These are phyloP conservation scores for Clavariopsis aquatica DNA, from an alignment of 495 filamentous ascomycete genomes.

Conservation along the genomic window DNA sequence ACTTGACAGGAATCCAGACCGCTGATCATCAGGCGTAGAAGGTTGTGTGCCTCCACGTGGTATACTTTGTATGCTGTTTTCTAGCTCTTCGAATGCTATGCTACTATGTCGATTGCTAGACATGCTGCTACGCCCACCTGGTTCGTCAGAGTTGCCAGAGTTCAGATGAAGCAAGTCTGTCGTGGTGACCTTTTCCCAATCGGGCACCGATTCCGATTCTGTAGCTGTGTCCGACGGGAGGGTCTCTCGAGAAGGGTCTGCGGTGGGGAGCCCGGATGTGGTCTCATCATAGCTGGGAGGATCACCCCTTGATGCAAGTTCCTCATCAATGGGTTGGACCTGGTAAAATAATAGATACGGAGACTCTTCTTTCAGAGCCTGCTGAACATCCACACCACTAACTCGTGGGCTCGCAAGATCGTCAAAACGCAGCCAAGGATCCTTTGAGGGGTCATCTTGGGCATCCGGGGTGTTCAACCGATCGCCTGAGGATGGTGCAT, in stretches of 20 bases:
- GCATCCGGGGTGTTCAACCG: constrained; percentile 19
- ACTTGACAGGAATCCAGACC: constrained; percentile 49
- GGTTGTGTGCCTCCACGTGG: constrained; percentile 44
- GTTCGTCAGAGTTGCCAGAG: constrained; percentile 11
- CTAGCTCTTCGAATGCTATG: constrained; percentile 34
- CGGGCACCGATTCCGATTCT: constrained; percentile 14
- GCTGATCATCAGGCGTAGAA: constrained; percentile 55
- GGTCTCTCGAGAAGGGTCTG: constrained; percentile 47
- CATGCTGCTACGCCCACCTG: constrained; percentile 19
- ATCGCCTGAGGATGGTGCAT: constrained; percentile 35
- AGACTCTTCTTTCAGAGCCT: constrained; percentile 75
- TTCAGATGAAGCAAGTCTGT: constrained; percentile 10
- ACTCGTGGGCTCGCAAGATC: constrained; percentile 76
- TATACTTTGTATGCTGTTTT: constrained; percentile 44
- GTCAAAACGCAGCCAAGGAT: constrained; percentile 87
- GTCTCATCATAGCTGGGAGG: constrained; percentile 56
- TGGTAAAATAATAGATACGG: constrained; percentile 96
- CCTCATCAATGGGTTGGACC: constrained; percentile 79
- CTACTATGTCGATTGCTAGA: constrained; percentile 28
- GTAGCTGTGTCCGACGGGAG: constrained; percentile 25
- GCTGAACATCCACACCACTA: constrained; percentile 71
- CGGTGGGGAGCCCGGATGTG: constrained; percentile 56
- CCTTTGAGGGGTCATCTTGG: constrained; percentile 50
- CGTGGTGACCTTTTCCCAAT: constrained; percentile 25
- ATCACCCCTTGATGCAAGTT: constrained; percentile 48